Evolutionary conservation across 139 green algal genomes (phyloP).

Genomic region (Chlamydomonas sp.): DNA sequence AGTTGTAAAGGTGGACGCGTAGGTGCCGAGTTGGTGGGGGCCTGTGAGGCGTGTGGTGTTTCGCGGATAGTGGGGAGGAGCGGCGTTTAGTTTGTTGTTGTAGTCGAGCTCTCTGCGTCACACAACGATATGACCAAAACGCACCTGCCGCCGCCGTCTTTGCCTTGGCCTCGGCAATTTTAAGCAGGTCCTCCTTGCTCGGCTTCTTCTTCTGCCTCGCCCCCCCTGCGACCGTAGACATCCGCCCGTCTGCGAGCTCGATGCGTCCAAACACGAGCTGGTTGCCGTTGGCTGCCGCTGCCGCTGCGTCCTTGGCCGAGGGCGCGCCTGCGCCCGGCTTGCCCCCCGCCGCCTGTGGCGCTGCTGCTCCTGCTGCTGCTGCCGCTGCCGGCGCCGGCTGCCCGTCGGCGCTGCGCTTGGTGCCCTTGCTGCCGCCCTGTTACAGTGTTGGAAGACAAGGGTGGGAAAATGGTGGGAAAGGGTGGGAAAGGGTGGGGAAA

Average conservation of each 20-base stretch:
- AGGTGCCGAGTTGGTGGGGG: no score
- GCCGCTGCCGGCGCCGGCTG: not conserved
- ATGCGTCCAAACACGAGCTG: conserved; percentile 43
- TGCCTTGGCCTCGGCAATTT: conserved; percentile 42
- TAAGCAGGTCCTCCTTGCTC: conserved; percentile 56
- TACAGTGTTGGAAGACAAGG: no score
- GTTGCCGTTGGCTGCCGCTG: not conserved
- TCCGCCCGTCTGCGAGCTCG: conserved; percentile 31
- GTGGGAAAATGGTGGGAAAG: no score
- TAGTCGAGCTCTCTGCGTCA: no score
- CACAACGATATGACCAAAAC: no score
- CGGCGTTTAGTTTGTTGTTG: no score
- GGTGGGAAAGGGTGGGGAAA: no score
- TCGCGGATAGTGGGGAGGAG: no score
- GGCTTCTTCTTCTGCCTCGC: conserved; percentile 30
- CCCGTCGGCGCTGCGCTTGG: not conserved
- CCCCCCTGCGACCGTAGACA: not conserved
- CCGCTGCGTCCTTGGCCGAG: not conserved
- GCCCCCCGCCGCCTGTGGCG: conserved; percentile 10
- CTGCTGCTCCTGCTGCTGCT: conserved; percentile 21
- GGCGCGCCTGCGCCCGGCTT: conserved; percentile 1
- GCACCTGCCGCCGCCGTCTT: no score
- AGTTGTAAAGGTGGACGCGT: no score
- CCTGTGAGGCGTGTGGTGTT: no score
- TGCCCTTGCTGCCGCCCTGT: not conserved